phyloP scores from a whole-genome alignment of 2,329 filamentous ascomycete species.

The Meredithiella fracta region DNA sequence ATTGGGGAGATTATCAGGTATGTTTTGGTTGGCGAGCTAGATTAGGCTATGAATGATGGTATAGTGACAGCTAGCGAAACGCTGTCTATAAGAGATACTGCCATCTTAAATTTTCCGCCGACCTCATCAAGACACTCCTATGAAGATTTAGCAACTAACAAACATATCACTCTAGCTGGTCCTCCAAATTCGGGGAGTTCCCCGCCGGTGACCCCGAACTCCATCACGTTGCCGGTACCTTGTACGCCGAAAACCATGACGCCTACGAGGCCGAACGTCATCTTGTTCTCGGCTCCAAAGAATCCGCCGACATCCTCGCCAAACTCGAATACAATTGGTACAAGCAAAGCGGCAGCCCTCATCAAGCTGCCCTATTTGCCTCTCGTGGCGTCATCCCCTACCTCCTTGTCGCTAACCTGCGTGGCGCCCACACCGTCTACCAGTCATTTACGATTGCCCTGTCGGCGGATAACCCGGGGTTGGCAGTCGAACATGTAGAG shows the following conservation, averaged over 20 bases:
- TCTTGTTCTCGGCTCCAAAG: conserved; percentile 71
- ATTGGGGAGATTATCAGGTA: conserved; percentile 69
- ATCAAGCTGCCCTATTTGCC: conserved; percentile 73
- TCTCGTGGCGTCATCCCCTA: conserved; percentile 81
- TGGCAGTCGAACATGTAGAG: conserved; percentile 69
- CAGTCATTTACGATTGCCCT: conserved; percentile 39
- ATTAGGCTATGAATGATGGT: neutral
- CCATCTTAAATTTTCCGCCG: too few relatives aligned
- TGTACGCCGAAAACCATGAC: conserved; percentile 88
- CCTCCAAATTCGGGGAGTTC: conserved; percentile 65
- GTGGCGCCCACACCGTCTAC: conserved; percentile 71
- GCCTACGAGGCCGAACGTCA: conserved; percentile 88
- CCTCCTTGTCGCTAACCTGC: conserved; percentile 75
- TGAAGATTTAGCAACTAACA: neutral
- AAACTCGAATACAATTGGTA: conserved; percentile 91
- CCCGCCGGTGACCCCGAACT: conserved; percentile 87
- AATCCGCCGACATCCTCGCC: conserved; percentile 65
- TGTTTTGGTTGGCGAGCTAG: conserved; percentile 19
- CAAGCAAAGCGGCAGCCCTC: conserved; percentile 58
- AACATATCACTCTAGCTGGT: conserved; percentile 42
- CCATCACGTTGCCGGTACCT: conserved; percentile 74
- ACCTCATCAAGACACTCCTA: too few relatives aligned
- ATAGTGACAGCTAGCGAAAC: neutral
- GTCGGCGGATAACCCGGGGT: conserved; percentile 27
- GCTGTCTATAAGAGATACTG: too few relatives aligned